A percentile compares a stretch with the other conserved stretches of the same genome.
Conservation (phyloP, 306 rosid species). For the Acacia crassicarpa region DNA sequence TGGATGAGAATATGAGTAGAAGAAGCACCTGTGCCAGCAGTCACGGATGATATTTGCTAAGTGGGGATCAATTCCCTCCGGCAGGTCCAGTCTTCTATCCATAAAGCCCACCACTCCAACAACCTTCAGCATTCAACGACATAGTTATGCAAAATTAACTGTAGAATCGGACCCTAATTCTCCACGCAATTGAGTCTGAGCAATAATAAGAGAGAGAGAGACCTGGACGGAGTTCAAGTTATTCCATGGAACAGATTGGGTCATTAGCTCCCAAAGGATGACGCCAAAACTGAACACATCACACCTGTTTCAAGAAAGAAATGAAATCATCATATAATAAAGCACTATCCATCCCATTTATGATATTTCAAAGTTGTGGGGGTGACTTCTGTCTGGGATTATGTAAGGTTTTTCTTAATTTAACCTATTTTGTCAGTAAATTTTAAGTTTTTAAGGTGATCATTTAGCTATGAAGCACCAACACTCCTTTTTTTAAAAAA, state of each 20-base stretch:
- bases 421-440: no score
- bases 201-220: not conserved
- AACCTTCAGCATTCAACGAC: conserved; percentile 47
- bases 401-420: not conserved
- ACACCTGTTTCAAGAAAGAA: conserved; percentile 47
- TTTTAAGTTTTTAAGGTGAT: not conserved
- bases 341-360: conserved; percentile 2
- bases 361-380: not conserved
- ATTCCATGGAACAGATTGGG: conserved; percentile 68
- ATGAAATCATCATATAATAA: conserved; percentile 16
- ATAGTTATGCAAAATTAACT: not conserved
- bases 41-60: conserved; percentile 51
- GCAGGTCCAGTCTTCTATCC: conserved; percentile 77
- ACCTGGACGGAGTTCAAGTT: conserved; percentile 70
- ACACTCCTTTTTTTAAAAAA: no score
- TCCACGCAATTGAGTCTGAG: not conserved
- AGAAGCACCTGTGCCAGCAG: conserved; percentile 69
- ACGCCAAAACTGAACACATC: conserved; percentile 84
- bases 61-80: conserved; percentile 45
- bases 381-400: not conserved
- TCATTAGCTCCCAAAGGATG: conserved; percentile 75
- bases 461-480: no score
- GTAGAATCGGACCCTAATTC: not conserved
- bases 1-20: no score
- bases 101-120: conserved; percentile 85